Percentiles rank a stretch among this genome's conserved stretches.
Evolutionary conservation across 768 basidiomycete genomes (phyloP).

Genomic region (Tricholoma flavovirens): DNA sequence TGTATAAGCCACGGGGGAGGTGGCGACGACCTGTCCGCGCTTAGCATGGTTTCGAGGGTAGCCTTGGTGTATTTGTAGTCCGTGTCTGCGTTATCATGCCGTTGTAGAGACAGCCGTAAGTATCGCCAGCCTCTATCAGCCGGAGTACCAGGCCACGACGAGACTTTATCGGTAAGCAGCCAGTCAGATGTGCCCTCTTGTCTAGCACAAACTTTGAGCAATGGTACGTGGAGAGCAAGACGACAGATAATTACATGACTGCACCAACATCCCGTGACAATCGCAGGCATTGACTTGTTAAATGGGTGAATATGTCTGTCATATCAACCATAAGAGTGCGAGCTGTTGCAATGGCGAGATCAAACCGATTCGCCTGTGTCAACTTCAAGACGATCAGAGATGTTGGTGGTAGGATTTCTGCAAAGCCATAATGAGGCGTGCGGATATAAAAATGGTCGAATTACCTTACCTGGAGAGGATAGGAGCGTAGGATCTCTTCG

Average conservation of each 20-base stretch:
- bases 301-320: slow-evolving; percentile 73
- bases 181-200: slow-evolving; percentile 72
- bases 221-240: slow-evolving; percentile 7
- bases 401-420: slow-evolving; percentile 52
- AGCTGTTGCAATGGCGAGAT: slow-evolving; percentile 72
- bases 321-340: slow-evolving; percentile 77
- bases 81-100: slow-evolving; percentile 67
- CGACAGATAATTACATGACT: slow-evolving; percentile 41
- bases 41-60: slow-evolving; percentile 71
- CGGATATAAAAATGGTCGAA: neutral
- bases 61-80: slow-evolving; percentile 75
- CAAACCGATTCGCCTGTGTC: slow-evolving; percentile 74
- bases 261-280: slow-evolving; percentile 59
- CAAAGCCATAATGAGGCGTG: neutral
- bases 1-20: slow-evolving; percentile 84
- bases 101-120: slow-evolving; percentile 71
- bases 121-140: slow-evolving; percentile 85
- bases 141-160: slow-evolving; percentile 78
- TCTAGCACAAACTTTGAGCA: slow-evolving; percentile 31
- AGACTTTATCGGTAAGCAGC: slow-evolving; percentile 75
- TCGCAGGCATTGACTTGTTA: slow-evolving; percentile 76
- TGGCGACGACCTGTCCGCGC: slow-evolving; percentile 49
- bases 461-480: slow-evolving; percentile 52
- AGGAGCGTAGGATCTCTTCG: slow-evolving; percentile 58
- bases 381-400: slow-evolving; percentile 70